phyloP scores from a whole-genome alignment of 2,329 filamentous ascomycete genomes.

The Delphinella strobiligena region DNA sequence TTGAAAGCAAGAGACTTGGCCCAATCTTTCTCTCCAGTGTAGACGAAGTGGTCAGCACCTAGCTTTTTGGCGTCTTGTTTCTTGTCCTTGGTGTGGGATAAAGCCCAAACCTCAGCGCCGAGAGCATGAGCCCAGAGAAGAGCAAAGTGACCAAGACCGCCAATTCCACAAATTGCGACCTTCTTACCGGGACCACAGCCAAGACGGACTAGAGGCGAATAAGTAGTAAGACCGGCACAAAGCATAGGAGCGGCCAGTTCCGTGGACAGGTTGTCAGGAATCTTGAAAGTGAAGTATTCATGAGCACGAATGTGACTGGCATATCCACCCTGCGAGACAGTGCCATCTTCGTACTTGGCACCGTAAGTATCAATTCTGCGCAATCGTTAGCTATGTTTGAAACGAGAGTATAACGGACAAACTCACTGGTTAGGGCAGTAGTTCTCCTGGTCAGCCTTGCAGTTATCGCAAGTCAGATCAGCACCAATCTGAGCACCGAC shows the following conservation, averaged over 20 bases:
- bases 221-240: constrained; percentile 65
- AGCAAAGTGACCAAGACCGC: constrained; percentile 58
- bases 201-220: constrained; percentile 52
- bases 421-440: constrained; percentile 18
- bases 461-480: constrained; percentile 42
- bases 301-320: constrained; percentile 41
- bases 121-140: constrained; percentile 58
- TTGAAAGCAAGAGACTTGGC: constrained; percentile 36
- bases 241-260: constrained; percentile 54
- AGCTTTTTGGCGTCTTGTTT: constrained; percentile 46
- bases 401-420: neutral
- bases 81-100: constrained; percentile 48
- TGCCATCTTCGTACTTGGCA: constrained; percentile 19
- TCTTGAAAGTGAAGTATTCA: constrained; percentile 44
- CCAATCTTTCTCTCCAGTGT: constrained; percentile 47
- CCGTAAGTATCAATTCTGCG: constrained; percentile 20
- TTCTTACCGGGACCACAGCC: constrained; percentile 55
- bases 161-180: constrained; percentile 59
- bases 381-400: neutral
- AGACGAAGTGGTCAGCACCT: constrained; percentile 45
- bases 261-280: constrained; percentile 36
- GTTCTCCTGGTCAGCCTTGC: constrained; percentile 27
- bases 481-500: constrained; percentile 39
- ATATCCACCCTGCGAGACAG: constrained; percentile 54
- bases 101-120: constrained; percentile 51